A percentile compares a stretch with the other conserved stretches of the same genome.
phyloP scores from a whole-genome alignment of 2,329 filamentous ascomycete genomes.

The Sporothrix curviconia region DNA sequence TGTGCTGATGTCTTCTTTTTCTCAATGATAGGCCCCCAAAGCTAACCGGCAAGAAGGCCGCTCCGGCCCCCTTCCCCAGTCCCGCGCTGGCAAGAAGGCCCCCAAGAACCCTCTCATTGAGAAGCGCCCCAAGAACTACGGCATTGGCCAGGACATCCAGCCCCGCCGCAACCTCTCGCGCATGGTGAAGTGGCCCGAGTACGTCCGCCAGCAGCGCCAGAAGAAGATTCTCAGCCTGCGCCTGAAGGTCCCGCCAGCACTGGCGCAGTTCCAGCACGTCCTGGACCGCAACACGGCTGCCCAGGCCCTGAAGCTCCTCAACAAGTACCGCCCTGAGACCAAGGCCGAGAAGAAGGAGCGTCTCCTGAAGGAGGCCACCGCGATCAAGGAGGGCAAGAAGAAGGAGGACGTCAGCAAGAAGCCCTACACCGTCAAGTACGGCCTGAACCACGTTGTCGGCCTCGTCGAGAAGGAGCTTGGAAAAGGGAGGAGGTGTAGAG shows the following conservation, averaged over 20 bases:
- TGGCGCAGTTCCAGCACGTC: slow-evolving; percentile 96
- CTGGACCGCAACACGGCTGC: slow-evolving; percentile 95
- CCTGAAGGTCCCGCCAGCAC: slow-evolving; percentile 95
- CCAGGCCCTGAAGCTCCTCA: slow-evolving; percentile 97
- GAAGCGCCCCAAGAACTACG: slow-evolving; percentile 95
- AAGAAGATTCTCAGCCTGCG: slow-evolving; percentile 95
- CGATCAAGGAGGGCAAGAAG: slow-evolving; percentile 98
- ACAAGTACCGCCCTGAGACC: slow-evolving; percentile 99
- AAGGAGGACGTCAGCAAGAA: slow-evolving; percentile 99
- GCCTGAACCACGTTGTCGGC: slow-evolving; percentile 98
- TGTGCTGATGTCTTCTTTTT: slow-evolving; percentile 96
- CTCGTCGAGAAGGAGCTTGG: slow-evolving; percentile 99
- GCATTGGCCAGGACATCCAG: slow-evolving; percentile 98
- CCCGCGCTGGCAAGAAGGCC: slow-evolving; percentile 92
- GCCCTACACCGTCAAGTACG: slow-evolving; percentile 99
- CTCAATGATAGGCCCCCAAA: slow-evolving; percentile 99
- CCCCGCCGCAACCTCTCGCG: slow-evolving; percentile 89
- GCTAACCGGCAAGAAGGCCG: slow-evolving; percentile 86
- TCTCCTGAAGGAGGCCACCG: slow-evolving; percentile 94
- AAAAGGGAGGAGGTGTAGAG: no score
- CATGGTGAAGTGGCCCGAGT: slow-evolving; percentile 99
- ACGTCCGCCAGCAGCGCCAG: slow-evolving; percentile 94
- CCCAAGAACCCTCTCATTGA: slow-evolving; percentile 99
- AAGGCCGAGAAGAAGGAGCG: slow-evolving; percentile 99
- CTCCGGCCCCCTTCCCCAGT: slow-evolving; percentile 90